These are phyloP conservation scores for Phoenix roebelenii DNA, from an alignment of 176 grass and related monocot species.

Conservation along the genomic window DNA sequence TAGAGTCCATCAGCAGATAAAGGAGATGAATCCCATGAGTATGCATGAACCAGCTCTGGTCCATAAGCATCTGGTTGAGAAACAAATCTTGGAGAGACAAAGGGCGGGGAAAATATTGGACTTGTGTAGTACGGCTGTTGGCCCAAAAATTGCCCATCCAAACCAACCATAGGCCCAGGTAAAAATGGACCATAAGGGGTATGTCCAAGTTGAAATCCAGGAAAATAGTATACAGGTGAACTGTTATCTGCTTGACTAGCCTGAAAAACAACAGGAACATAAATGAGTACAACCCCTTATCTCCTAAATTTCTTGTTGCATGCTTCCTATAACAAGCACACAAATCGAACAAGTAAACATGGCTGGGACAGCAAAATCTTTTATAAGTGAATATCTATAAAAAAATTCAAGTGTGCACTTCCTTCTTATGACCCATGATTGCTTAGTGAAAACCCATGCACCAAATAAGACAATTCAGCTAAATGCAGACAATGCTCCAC, in stretches of 20 bases:
- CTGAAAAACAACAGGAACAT: slow-evolving; percentile 3
- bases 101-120: not conserved
- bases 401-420: no score
- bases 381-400: no score
- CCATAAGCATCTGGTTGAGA: slow-evolving; percentile 2
- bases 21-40: not conserved
- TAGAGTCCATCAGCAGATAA: slow-evolving; percentile 1
- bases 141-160: slow-evolving; percentile 4
- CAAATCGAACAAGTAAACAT: no score
- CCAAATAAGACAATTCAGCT: no score
- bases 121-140: slow-evolving; percentile 2
- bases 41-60: not conserved
- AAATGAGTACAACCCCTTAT: not conserved
- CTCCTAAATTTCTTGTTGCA: no score
- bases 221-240: not conserved
- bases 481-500: no score
- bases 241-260: not conserved
- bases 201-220: slow-evolving; percentile 7
- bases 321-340: no score
- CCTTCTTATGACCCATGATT: no score
- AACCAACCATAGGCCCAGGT: not conserved
- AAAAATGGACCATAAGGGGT: slow-evolving; percentile 1
- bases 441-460: no score
- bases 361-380: no score
- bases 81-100: not conserved